Conservation (phyloP, 1,284 basidiomycete species). For the Trametes pubescens region DNA sequence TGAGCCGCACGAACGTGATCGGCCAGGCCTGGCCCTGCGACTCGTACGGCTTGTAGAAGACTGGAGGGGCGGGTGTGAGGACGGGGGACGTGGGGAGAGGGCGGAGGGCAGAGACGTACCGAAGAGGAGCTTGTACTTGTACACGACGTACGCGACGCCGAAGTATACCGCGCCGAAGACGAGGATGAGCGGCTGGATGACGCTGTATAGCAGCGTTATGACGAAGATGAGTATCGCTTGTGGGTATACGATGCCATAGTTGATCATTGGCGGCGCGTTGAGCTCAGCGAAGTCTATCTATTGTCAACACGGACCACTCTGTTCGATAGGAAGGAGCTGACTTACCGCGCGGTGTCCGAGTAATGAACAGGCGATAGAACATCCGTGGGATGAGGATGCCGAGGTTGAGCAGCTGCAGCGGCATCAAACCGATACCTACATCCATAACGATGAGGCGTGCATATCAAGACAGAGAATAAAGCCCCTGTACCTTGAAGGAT, state of each 20-base stretch:
- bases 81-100: not conserved
- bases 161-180: slow-evolving; percentile 97
- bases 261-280: slow-evolving; percentile 97
- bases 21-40: slow-evolving; percentile 95
- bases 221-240: slow-evolving; percentile 97
- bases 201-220: slow-evolving; percentile 93
- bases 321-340: not conserved
- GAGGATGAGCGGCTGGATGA: slow-evolving; percentile 93
- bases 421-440: slow-evolving; percentile 90
- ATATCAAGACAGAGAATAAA: not conserved
- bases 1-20: slow-evolving; percentile 85
- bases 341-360: slow-evolving; percentile 86
- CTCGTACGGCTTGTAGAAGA: slow-evolving; percentile 95
- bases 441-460: not conserved
- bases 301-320: slow-evolving; percentile 15
- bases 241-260: slow-evolving; percentile 93
- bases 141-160: slow-evolving; percentile 91
- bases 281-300: slow-evolving; percentile 88
- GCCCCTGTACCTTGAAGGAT: slow-evolving; percentile 81
- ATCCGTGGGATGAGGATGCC: slow-evolving; percentile 83
- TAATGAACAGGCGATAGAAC: slow-evolving; percentile 76
- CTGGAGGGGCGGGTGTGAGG: slow-evolving; percentile 47
- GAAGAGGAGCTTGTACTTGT: slow-evolving; percentile 97
- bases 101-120: slow-evolving; percentile 64
- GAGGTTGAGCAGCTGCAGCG: slow-evolving; percentile 90